These are phyloP conservation scores for Aureobasidium melanogenum DNA, from an alignment of 2,329 filamentous ascomycete species.

Conservation along the genomic window DNA sequence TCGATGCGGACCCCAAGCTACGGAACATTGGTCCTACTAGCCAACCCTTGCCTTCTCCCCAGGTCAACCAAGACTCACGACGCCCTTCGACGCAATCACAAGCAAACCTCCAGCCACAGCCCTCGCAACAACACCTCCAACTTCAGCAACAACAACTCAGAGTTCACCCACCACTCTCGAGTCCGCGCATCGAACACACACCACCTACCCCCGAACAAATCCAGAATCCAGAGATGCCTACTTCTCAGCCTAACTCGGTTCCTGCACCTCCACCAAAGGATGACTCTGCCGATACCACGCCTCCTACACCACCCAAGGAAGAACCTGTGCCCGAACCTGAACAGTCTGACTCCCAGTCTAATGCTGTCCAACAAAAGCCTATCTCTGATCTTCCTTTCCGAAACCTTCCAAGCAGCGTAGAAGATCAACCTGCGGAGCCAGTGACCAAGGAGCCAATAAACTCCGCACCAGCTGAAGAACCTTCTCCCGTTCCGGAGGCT, in stretches of 20 bases:
- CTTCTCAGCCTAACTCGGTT: conserved; percentile 14
- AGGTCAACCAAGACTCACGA: conserved; percentile 1
- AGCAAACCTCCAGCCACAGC: background rate
- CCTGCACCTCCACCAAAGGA: conserved; percentile 23
- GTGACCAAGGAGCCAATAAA: background rate
- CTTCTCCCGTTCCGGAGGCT: conserved; percentile 9
- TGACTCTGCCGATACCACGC: conserved; percentile 9
- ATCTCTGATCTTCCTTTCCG: conserved; percentile 4
- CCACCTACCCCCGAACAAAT: conserved; percentile 41
- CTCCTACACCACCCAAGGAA: conserved; percentile 26
- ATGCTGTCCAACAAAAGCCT: background rate
- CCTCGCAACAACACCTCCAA: conserved; percentile 16
- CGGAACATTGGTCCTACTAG: conserved; percentile 39
- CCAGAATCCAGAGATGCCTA: conserved; percentile 10
- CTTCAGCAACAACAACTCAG: conserved; percentile 20
- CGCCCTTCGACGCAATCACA: conserved; percentile 3
- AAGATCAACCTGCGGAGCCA: background rate
- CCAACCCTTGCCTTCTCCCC: conserved; percentile 16
- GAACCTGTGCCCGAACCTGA: conserved; percentile 21
- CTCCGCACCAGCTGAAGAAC: background rate
- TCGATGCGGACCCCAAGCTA: conserved; percentile 69
- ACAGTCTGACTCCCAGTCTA: background rate
- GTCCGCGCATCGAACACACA: conserved; percentile 41
- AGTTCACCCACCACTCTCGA: conserved; percentile 24
- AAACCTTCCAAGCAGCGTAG: conserved; percentile 23